Conservation (phyloP, 2,329 filamentous ascomycete species). For the Fusarium globosum region DNA sequence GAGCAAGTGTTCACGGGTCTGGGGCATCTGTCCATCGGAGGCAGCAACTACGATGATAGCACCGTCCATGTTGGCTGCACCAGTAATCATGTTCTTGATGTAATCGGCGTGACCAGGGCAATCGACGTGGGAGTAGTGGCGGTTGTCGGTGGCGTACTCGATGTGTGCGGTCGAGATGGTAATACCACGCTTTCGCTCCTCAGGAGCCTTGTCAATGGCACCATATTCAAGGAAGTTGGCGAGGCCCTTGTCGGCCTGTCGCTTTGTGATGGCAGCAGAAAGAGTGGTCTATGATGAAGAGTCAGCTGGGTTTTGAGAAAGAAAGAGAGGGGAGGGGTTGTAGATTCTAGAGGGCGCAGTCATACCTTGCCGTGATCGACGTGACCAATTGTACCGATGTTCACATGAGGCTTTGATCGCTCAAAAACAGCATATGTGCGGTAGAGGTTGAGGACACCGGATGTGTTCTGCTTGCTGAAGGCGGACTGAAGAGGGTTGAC, state of each 20-base stretch:
- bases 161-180: constrained; percentile 99
- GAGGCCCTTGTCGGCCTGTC: constrained; percentile 92
- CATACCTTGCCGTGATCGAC: constrained; percentile 98
- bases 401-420: constrained; percentile 96
- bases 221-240: constrained; percentile 98
- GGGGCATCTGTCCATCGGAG: constrained; percentile 99
- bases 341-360: neutral
- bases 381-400: constrained; percentile 99
- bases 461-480: constrained; percentile 70
- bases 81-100: constrained; percentile 99
- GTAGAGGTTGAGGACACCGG: constrained; percentile 73
- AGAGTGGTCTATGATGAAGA: constrained; percentile 80
- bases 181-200: constrained; percentile 99
- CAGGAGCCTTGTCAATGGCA: constrained; percentile 97
- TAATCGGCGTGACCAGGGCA: constrained; percentile 99
- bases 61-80: constrained; percentile 99
- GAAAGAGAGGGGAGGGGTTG: constrained; percentile 3
- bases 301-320: constrained; percentile 30
- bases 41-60: constrained; percentile 99
- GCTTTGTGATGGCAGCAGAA: constrained; percentile 98
- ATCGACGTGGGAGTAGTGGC: constrained; percentile 99
- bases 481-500: constrained; percentile 82
- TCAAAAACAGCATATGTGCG: constrained; percentile 79
- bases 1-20: constrained; percentile 97
- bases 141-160: constrained; percentile 93